These are phyloP conservation scores for Elaphomyces granulatus DNA, from an alignment of 495 filamentous ascomycete species.

Conservation along the genomic window DNA sequence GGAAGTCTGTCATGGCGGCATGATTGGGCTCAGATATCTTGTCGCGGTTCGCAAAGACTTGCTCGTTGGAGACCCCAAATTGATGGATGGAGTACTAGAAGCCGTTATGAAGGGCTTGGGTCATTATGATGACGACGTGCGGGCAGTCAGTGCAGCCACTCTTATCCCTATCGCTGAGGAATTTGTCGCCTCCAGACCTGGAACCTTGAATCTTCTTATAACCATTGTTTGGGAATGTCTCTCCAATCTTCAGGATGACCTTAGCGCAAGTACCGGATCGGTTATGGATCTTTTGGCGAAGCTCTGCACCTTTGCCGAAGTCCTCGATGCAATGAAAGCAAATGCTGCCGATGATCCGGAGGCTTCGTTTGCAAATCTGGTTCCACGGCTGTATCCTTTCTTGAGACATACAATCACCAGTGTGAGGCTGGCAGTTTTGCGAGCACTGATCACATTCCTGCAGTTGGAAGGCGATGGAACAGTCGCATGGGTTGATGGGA, in stretches of 20 bases:
- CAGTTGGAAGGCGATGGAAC: conserved; percentile 70
- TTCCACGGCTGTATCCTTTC: conserved; percentile 91
- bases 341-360: conserved; percentile 73
- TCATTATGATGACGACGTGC: conserved; percentile 88
- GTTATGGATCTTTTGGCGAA: conserved; percentile 97
- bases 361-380: conserved; percentile 78
- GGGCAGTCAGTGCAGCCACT: conserved; percentile 90
- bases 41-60: conserved; percentile 90
- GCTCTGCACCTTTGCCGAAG: conserved; percentile 85
- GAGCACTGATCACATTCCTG: conserved; percentile 85
- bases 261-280: conserved; percentile 91
- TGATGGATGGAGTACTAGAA: conserved; percentile 85
- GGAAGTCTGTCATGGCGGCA: conserved; percentile 95
- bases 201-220: conserved; percentile 64
- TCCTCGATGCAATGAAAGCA: conserved; percentile 82
- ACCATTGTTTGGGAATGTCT: conserved; percentile 95
- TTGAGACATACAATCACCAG: conserved; percentile 92
- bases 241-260: conserved; percentile 85
- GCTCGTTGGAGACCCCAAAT: conserved; percentile 59
- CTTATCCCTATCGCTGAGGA: conserved; percentile 91
- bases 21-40: conserved; percentile 89
- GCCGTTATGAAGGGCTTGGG: conserved; percentile 90
- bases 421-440: conserved; percentile 81
- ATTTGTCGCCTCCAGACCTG: conserved; percentile 69
- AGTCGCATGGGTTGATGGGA: conserved; percentile 84